Conservation (phyloP, 1,284 basidiomycete genomes). For the Moniliella sp. region DNA sequence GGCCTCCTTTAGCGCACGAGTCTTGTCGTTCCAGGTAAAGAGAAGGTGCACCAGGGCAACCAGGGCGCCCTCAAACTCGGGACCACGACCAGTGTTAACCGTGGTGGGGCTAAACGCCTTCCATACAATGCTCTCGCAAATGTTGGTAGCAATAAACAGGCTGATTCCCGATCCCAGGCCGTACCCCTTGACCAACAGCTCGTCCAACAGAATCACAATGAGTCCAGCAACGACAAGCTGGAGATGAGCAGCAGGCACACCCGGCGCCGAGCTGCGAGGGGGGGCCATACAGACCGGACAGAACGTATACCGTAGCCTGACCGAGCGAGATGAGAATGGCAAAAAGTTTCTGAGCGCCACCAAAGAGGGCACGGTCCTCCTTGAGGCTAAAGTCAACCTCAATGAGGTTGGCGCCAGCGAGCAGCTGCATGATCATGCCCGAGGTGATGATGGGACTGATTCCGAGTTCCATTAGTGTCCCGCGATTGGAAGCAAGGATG, state of each 20-base stretch:
- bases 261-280: slow-evolving; percentile 82
- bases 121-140: slow-evolving; percentile 97
- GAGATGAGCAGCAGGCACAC: slow-evolving; percentile 80
- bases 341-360: slow-evolving; percentile 93
- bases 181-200: slow-evolving; percentile 94
- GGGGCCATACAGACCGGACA: slow-evolving; percentile 86
- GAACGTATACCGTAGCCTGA: slow-evolving; percentile 86
- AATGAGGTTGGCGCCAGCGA: slow-evolving; percentile 87
- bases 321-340: slow-evolving; percentile 88
- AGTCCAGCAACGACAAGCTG: slow-evolving; percentile 80
- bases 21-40: slow-evolving; percentile 97
- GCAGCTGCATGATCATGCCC: slow-evolving; percentile 98
- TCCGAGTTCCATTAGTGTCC: slow-evolving; percentile 95
- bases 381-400: slow-evolving; percentile 92
- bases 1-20: slow-evolving; percentile 82
- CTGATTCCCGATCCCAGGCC: slow-evolving; percentile 95
- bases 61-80: slow-evolving; percentile 90
- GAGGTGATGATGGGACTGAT: slow-evolving; percentile 83
- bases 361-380: slow-evolving; percentile 85
- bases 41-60: slow-evolving; percentile 89
- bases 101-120: slow-evolving; percentile 97
- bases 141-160: slow-evolving; percentile 96
- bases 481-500: slow-evolving; percentile 90
- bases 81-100: slow-evolving; percentile 87
- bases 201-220: slow-evolving; percentile 92